Base-by-base conservation (phyloP, 2,329 filamentous ascomycete species). In the Myriosclerotinia curreyana region DNA sequence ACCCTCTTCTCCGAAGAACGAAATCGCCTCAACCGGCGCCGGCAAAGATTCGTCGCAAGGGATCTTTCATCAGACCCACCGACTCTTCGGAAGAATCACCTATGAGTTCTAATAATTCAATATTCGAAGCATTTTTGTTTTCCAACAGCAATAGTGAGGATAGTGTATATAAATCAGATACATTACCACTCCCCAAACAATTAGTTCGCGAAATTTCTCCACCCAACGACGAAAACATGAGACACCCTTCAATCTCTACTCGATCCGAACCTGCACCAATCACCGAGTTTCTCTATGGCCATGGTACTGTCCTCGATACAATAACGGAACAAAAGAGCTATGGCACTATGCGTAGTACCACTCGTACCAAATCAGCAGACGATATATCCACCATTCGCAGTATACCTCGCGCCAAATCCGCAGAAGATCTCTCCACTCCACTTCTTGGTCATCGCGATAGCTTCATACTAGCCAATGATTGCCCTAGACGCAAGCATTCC, bases 291-390 rank as follows among this genome's bases (percentile, higher is more conserved):
- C 68, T 75, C 2, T 79, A 79, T 66, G 77, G 77, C 25, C 71
- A 74, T 63, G 77, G 77, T 25, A 79, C 77, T 5, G 69, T 74
- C 36, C 73, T 79, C 1, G 71, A 74, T 25, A 77, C 77, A 17
- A 79, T 79, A 66, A 70, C 73, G n/a, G 77, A 79, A 69, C 75
- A 78, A 68, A 76, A 74, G 62, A 78, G 76, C 68, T 69, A 69
- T 60, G 67, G 71, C 7, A 78, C 77, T 2, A 70, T 78, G 20
- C 71, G 74, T 15, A 70, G 66, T n/a, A 38, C 68, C 66, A 46
- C 64, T 40, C 69, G 66, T 31, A 65, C 71, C 2, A 73, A 69
- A 48, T 74, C 73, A 6, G 66, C 66, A 1, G 71, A 73, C 58
- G 66, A 71, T 44, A 69, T 61, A 58, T 58, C 54, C 28, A 58